A percentile compares a stretch with the other conserved stretches of the same genome.
phyloP scores from a whole-genome alignment of 352 stramenopile genomes.

The Discostella stelligera region DNA sequence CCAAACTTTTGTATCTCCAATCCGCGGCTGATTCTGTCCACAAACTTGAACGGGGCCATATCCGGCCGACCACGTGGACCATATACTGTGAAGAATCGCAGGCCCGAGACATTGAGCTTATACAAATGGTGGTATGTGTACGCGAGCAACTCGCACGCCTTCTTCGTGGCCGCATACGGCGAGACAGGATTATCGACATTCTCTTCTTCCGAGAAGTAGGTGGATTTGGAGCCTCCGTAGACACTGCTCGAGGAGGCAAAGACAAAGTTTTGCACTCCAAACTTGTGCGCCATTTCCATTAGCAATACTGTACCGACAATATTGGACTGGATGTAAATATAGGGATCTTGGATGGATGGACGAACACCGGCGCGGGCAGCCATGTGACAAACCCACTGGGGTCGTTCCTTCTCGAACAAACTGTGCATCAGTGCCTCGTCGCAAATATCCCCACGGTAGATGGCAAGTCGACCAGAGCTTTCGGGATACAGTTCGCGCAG shows the following conservation, averaged over 20 bases:
- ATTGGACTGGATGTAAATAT: conserved; percentile 98
- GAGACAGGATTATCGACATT: conserved; percentile 90
- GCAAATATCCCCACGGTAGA: conserved; percentile 91
- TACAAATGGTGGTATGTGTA: conserved; percentile 98
- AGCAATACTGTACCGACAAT: conserved; percentile 91
- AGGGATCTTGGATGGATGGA: conserved; percentile 95
- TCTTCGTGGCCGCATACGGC: conserved; percentile 97
- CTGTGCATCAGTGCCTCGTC: conserved; percentile 88
- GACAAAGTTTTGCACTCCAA: conserved; percentile 91
- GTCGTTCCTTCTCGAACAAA: conserved; percentile 87
- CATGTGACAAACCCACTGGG: conserved; percentile 91
- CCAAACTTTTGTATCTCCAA: conserved; percentile 95
- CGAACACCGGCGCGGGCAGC: conserved; percentile 94
- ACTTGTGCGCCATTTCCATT: conserved; percentile 89
- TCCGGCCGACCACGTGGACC: conserved; percentile 92
- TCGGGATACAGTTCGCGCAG: conserved; percentile 52
- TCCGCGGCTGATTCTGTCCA: conserved; percentile 90
- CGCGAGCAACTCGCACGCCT: conserved; percentile 94
- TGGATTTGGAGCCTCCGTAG: conserved; percentile 91
- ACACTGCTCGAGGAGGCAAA: conserved; percentile 94
- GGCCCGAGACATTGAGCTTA: conserved; percentile 89
- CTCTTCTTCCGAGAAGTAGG: conserved; percentile 88
- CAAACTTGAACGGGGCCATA: conserved; percentile 99
- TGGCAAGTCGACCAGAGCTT: conserved; percentile 25
- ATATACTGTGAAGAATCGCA: conserved; percentile 99